Conservation (phyloP, 2,329 filamentous ascomycete genomes). For the Xylariaceae sp. region DNA sequence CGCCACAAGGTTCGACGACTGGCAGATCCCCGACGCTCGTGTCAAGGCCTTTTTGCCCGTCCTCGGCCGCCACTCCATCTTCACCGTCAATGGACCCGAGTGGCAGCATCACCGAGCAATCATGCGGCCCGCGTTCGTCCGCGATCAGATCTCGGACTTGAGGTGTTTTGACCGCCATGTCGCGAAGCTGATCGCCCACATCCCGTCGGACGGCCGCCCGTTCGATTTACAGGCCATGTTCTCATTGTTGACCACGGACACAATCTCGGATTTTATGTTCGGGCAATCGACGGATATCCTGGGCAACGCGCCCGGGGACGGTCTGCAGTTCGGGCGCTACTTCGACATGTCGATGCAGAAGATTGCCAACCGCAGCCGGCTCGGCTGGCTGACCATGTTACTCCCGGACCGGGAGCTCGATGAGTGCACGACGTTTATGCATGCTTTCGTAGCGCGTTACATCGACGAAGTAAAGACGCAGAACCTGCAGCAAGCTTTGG, state of each 20-base stretch:
- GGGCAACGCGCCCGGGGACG: constrained; percentile 40
- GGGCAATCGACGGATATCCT: constrained; percentile 48
- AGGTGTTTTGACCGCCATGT: constrained; percentile 72
- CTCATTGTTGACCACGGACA: constrained; percentile 67
- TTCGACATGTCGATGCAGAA: constrained; percentile 52
- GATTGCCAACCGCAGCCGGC: constrained; percentile 42
- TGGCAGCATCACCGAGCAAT: constrained; percentile 58
- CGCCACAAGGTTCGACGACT: constrained; percentile 53
- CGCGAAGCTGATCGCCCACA: constrained; percentile 57
- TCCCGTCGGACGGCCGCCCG: constrained; percentile 57
- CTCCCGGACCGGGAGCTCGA: constrained; percentile 43
- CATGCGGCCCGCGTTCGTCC: constrained; percentile 56
- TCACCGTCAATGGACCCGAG: constrained; percentile 53
- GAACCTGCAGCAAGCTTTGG: constrained; percentile 32
- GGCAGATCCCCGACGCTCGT: constrained; percentile 45
- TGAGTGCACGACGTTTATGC: constrained; percentile 43
- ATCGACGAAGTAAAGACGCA: constrained; percentile 42
- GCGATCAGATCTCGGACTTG: constrained; percentile 65
- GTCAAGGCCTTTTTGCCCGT: constrained; percentile 44
- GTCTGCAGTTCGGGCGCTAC: constrained; percentile 47
- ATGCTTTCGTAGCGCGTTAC: constrained; percentile 49
- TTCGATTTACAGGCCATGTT: constrained; percentile 68
- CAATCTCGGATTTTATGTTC: constrained; percentile 67
- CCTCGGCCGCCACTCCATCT: constrained; percentile 56
- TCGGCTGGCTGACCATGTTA: constrained; percentile 44